Evolutionary conservation across 495 filamentous ascomycete genomes (phyloP).

Genomic region (Parmelia sp.): DNA sequence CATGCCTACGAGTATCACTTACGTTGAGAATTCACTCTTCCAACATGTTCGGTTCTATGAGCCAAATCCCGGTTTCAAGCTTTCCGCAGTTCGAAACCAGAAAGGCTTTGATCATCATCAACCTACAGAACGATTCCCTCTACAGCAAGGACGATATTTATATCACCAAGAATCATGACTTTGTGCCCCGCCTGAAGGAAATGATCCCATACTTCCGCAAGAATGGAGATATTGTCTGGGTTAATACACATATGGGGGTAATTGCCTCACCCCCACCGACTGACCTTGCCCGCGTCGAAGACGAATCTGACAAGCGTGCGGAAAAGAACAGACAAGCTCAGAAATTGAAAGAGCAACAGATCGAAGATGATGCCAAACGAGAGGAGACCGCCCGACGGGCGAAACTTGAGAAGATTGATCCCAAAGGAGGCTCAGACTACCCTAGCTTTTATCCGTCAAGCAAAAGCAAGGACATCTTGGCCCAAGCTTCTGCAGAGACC

Average conservation of each 20-base stretch:
- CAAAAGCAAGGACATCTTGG: constrained; percentile 22
- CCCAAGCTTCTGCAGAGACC: constrained; percentile 21
- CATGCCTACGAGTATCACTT: background rate
- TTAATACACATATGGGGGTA: constrained; percentile 58
- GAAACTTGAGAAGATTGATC: constrained; percentile 10
- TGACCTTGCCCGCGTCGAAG: constrained; percentile 20
- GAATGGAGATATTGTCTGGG: constrained; percentile 79
- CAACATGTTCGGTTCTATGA: constrained; percentile 24
- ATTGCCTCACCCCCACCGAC: constrained; percentile 7
- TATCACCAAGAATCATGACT: constrained; percentile 56
- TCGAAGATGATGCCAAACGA: constrained; percentile 22
- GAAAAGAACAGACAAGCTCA: constrained; percentile 22
- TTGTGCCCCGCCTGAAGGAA: constrained; percentile 58
- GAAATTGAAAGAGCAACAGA: constrained; percentile 19
- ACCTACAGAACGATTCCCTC: constrained; percentile 90
- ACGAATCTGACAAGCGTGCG: constrained; percentile 17
- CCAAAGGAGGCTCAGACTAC: constrained; percentile 16
- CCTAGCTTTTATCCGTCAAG: constrained; percentile 26
- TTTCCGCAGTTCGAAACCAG: constrained; percentile 58
- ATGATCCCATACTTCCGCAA: constrained; percentile 70
- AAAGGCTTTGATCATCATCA: constrained; percentile 77
- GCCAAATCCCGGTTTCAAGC: constrained; percentile 20
- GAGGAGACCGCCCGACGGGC: constrained; percentile 7
- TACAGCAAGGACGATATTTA: constrained; percentile 61
- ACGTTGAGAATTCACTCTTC: background rate